Percentiles rank a stretch among this genome's conserved stretches.
Evolutionary conservation across 1,284 basidiomycete genomes (phyloP).

Genomic region (Fomes fomentarius): DNA sequence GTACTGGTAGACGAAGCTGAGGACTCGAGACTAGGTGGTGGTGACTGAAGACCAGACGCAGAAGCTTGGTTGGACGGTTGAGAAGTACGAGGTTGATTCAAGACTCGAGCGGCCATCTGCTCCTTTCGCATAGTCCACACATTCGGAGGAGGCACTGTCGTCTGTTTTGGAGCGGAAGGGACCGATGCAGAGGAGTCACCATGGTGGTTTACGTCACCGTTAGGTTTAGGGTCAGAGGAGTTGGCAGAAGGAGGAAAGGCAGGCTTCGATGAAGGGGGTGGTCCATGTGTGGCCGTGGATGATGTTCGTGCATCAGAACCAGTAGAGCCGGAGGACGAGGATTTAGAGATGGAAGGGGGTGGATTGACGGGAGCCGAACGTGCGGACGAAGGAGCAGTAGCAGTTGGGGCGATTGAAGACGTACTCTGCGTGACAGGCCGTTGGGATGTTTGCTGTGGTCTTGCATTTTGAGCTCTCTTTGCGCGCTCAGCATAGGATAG

Average conservation of each 20-base stretch:
- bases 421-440: constrained; percentile 20
- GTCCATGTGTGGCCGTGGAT: constrained; percentile 15
- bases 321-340: constrained; percentile 15
- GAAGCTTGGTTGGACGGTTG: constrained; percentile 3
- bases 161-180: constrained; percentile 17
- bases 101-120: constrained; percentile 43
- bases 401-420: constrained; percentile 10
- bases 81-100: constrained; percentile 14
- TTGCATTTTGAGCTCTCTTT: constrained; percentile 42
- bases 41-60: neutral
- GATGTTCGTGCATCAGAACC: constrained; percentile 11
- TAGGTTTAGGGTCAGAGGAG: constrained; percentile 11
- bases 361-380: constrained; percentile 15
- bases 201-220: constrained; percentile 27
- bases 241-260: constrained; percentile 9
- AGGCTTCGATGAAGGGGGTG: constrained; percentile 10
- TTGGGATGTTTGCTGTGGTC: constrained; percentile 21
- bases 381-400: constrained; percentile 20
- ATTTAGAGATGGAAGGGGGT: constrained; percentile 19
- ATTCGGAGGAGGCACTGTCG: constrained; percentile 39
- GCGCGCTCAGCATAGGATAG: constrained; percentile 66
- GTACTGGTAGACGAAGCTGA: constrained; percentile 4
- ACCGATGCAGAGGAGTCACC: constrained; percentile 15
- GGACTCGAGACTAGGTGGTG: constrained; percentile 2
- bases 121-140: constrained; percentile 55